A percentile compares a stretch with the other conserved stretches of the same genome.
Conservation (phyloP, 805 yeast genomes). For the Yueomyces sinensis region DNA sequence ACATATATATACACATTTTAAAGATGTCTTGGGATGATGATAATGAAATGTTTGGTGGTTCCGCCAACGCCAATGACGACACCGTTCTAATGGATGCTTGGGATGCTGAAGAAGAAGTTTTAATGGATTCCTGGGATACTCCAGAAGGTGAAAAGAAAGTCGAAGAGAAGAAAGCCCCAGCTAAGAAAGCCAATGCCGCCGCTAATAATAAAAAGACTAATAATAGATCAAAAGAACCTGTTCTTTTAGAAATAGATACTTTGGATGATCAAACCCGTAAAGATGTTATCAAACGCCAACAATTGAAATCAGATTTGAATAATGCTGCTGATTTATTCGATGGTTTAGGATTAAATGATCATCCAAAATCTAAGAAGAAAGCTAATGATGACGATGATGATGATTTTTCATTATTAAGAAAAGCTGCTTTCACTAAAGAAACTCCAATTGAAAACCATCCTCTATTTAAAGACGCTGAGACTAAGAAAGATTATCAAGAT, state of each 20-base stretch:
- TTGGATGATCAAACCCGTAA: constrained; percentile 64
- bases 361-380: constrained; percentile 28
- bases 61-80: constrained; percentile 33
- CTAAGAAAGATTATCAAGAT: constrained; percentile 67
- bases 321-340: constrained; percentile 90
- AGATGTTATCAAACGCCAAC: constrained; percentile 67
- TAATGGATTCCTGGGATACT: constrained; percentile 82
- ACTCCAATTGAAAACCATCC: constrained; percentile 66
- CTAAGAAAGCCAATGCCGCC: constrained; percentile 23
- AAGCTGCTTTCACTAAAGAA: constrained; percentile 23
- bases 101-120: constrained; percentile 65
- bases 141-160: constrained; percentile 43
- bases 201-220: constrained; percentile 25
- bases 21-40: constrained; percentile 67
- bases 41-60: constrained; percentile 78
- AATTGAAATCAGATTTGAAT: constrained; percentile 73
- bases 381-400: background rate
- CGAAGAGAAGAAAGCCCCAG: constrained; percentile 22
- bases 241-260: constrained; percentile 44
- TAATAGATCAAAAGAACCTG: constrained; percentile 26
- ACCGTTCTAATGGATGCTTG: constrained; percentile 50
- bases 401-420: constrained; percentile 9
- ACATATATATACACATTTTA: too few relatives aligned
- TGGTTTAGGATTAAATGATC: constrained; percentile 43
- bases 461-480: constrained; percentile 60